Conservation (phyloP, 1,284 basidiomycete species). For the Cutaneotrichosporon spelunceum region DNA sequence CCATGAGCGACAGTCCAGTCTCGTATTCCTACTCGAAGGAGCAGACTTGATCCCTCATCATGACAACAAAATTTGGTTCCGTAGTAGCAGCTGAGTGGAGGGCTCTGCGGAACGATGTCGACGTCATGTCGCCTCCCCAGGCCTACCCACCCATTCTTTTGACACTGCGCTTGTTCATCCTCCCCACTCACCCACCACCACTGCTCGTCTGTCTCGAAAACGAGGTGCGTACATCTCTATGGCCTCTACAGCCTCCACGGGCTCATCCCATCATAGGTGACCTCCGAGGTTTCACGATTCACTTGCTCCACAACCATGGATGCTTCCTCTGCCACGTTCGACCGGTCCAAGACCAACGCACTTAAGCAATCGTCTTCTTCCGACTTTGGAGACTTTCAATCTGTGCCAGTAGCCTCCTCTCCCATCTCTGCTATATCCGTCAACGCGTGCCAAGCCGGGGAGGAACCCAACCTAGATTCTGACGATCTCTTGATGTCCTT, state of each 20-base stretch:
- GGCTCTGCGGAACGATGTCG: neutral
- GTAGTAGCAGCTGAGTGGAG: neutral
- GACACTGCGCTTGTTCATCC: neutral
- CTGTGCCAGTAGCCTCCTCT: slow-evolving; percentile 7
- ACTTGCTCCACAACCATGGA: neutral
- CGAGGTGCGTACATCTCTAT: neutral
- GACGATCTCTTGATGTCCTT: slow-evolving; percentile 40
- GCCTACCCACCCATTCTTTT: neutral
- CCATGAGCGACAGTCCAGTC: slow-evolving; percentile 1
- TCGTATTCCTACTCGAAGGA: neutral
- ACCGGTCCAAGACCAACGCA: neutral
- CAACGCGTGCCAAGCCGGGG: neutral
- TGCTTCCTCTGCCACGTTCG: neutral
- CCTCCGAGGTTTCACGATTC: neutral
- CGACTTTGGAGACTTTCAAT: slow-evolving; percentile 27
- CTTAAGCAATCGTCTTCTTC: slow-evolving; percentile 16
- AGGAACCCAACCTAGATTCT: slow-evolving; percentile 17
- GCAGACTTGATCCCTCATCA: neutral
- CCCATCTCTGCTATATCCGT: neutral
- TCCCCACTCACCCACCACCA: neutral
- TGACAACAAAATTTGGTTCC: neutral
- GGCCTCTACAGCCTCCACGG: neutral
- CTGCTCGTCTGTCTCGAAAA: neutral
- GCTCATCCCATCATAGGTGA: neutral
- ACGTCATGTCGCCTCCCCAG: neutral